These are phyloP conservation scores for Colletotrichum sp. DNA, from an alignment of 2,329 filamentous ascomycete genomes.

Conservation along the genomic window DNA sequence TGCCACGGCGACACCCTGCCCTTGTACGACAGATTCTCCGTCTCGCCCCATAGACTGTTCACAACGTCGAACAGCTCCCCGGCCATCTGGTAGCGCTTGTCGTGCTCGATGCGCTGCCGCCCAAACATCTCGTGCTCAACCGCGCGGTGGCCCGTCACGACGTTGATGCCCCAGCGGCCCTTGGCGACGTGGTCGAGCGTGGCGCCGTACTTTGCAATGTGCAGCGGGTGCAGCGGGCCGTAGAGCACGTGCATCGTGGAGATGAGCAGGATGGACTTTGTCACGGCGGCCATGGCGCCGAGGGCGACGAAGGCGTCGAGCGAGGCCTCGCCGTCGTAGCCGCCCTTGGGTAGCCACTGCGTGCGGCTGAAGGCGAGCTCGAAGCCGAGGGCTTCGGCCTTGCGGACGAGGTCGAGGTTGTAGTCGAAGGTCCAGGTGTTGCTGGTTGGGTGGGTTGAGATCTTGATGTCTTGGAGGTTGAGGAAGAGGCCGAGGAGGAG, in stretches of 20 bases:
- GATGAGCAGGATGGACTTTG: neutral
- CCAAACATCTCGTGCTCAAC: slow-evolving; percentile 2
- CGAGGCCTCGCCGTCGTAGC: neutral
- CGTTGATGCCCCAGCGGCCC: neutral
- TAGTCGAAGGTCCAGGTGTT: neutral
- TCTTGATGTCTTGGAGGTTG: slow-evolving; percentile 1
- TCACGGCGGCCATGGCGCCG: neutral
- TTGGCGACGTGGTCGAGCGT: neutral
- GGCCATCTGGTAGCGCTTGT: neutral
- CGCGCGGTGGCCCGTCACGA: neutral
- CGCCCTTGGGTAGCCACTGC: neutral
- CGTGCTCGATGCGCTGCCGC: neutral
- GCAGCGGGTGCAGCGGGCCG: neutral
- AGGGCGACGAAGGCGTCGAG: neutral
- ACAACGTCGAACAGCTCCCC: slow-evolving; percentile 70
- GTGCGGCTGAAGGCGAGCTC: neutral
- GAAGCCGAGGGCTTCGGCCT: neutral
- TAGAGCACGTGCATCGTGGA: slow-evolving; percentile 4
- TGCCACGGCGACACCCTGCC: neutral
- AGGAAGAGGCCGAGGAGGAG: slow-evolving; percentile 3
- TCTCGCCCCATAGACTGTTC: slow-evolving; percentile 79
- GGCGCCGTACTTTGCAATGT: slow-evolving; percentile 1
- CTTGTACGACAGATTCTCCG: slow-evolving; percentile 70
- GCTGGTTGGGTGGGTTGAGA: neutral
- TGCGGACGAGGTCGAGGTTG: neutral